Base-by-base conservation (phyloP, 1,284 basidiomycete species). In the Ustilago crameri region DNA sequence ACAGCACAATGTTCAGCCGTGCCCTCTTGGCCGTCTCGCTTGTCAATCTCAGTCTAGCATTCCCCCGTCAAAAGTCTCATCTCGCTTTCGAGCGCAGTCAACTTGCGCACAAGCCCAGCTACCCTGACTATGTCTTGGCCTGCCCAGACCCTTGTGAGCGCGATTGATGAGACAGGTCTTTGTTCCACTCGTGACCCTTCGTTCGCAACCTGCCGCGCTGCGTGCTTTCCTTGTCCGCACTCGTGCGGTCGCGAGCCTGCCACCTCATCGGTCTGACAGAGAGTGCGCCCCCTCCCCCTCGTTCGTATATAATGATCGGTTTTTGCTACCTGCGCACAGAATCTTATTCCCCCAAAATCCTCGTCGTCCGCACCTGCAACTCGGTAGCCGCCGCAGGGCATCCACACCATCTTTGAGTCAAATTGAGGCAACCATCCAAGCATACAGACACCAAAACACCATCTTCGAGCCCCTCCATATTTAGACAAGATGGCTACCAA, bases 401-500 rank as follows among this genome's bases (percentile, higher is more conserved):
- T 17, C 8, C 35, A 37, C 9, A 9, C 32, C 32, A 34, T 8
- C 32, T 8, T 8, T 37, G 35, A 37, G 35, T 15, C 35, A 37
- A 15, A 14, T n/a, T 17, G 5, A 37, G 35, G 14, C n/a, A 14
- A 41, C 15, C 26, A 3, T 17, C 30, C 3, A 40, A 12, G 27
- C 18, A 17, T 26, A 30, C 9, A 22, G 4, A n/a, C 24, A n/a
- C 2, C 26, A 23, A n/a, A 9, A 47, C 26, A 9, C 35, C 41
- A 12, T 30, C 9, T 24, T n/a, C 53, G 43, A 8, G 17, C 30
- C 45, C 26, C 3, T 26, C 15, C 17, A 24, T 12, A 17, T 18
- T 27, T 22, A n/a, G 23, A n/a, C 43, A 53, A 27, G 35, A 70
- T 70, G 67, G 57, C 67, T 3, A 56, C 61, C 45, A 70, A 70